Base-by-base conservation (phyloP, 1,284 basidiomycete species). In the Malassezia dermatis region DNA sequence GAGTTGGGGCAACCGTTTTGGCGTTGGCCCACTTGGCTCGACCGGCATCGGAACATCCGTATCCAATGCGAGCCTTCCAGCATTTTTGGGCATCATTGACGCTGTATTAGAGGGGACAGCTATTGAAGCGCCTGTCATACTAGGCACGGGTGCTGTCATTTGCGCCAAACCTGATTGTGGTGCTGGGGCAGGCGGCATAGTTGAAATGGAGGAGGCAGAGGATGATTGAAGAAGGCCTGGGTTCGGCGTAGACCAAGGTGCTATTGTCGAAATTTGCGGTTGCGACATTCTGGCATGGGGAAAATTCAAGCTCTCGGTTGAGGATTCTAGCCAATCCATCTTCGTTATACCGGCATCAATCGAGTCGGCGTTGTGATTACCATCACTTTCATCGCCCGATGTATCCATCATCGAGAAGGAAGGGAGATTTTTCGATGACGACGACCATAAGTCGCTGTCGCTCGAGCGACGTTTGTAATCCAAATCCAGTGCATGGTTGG, bases 361-460 rank as follows among this genome's bases (percentile, higher is more conserved):
- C 6, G 52, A 53, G 32, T 53, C 52, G 13, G 32, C 43, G 3
- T 45, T 53, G 21, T 41, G 12, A 23, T 51, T 50, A 12, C 19
- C 41, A 26, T 55, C 53, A 41, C 53, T 55, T 19, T 55, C 53
- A 21, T 55, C 53, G 27, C 53, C 53, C 12, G 53, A 55, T 8
- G 26, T 19, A 19, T 53, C 52, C 7, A 24, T 48, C 15, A 37
- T 31, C n/a, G 37, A n/a, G 7, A 43, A 32, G 2, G 24, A 8
- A 8, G 47, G n/a, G n/a, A 17, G 13, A 15, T 8, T 30, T 4
- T 39, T 39, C 19, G 37, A 39, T 5, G 37, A 39, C 2, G 37
- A 39, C 2, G n/a, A 19, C n/a, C n/a, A 39, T 39, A 21, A 5
- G 5, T 10, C 8, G 37, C 37, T 39, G n/a, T 39, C 37, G 10